A percentile compares a stretch with the other conserved stretches of the same genome.
These are phyloP conservation scores for Paramecium sexaurelia DNA, from an alignment of 73 alveolate species.

Conservation along the genomic window DNA sequence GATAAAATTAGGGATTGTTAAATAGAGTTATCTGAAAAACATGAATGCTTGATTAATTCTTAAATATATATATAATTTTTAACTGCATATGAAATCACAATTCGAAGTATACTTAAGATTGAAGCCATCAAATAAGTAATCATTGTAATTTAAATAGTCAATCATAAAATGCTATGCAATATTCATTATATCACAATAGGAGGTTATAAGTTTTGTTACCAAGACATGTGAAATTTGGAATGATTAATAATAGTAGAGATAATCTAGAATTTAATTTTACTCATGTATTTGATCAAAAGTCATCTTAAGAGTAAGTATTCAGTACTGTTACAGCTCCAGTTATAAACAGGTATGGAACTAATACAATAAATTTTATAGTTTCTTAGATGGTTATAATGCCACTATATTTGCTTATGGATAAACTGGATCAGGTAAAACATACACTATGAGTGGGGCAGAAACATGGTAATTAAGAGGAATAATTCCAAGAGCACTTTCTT, in stretches of 20 bases:
- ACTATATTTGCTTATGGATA: conserved; percentile 96
- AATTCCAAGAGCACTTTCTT: conserved; percentile 90
- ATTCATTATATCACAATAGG: conserved; percentile 66
- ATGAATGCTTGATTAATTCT: background rate
- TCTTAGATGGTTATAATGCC: conserved; percentile 96
- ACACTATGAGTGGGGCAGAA: conserved; percentile 96
- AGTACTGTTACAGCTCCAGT: conserved; percentile 82
- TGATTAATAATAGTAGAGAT: conserved; percentile 86
- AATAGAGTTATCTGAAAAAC: background rate
- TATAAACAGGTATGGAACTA: conserved; percentile 62
- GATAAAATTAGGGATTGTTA: background rate
- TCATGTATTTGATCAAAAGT: conserved; percentile 87
- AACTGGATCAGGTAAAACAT: conserved; percentile 98
- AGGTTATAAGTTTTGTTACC: conserved; percentile 77
- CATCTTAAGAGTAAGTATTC: conserved; percentile 89
- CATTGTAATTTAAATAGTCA: background rate
- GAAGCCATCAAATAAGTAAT: conserved; percentile 81
- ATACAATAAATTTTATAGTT: conserved; percentile 69
- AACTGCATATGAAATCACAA: conserved; percentile 75
- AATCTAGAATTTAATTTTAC: conserved; percentile 88
- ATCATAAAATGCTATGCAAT: conserved; percentile 59
- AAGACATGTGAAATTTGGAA: conserved; percentile 78
- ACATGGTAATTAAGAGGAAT: conserved; percentile 92
- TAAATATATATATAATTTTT: background rate
- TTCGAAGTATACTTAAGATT: conserved; percentile 88